Evolutionary conservation across 306 rosid genomes (phyloP).

Genomic region (Adenanthera pavonina): DNA sequence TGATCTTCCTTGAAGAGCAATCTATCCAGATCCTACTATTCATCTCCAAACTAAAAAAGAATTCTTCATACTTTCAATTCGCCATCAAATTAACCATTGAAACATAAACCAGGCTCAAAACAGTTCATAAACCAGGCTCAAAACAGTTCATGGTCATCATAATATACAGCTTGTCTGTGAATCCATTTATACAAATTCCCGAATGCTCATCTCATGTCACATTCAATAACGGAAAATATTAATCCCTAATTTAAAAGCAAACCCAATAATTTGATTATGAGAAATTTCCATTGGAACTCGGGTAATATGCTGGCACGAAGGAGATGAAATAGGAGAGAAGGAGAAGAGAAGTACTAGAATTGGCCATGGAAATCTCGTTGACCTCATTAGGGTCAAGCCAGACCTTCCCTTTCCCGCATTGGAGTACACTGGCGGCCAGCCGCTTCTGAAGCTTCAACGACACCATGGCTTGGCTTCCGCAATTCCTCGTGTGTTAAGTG

Average conservation of each 20-base stretch:
- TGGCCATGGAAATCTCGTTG: constrained; percentile 57
- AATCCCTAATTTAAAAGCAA: not conserved
- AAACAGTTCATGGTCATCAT: not conserved
- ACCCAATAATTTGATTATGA: not conserved
- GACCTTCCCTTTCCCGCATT: constrained; percentile 55
- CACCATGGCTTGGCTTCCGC: constrained; percentile 34
- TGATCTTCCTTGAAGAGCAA: not conserved
- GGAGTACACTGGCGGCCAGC: constrained; percentile 45
- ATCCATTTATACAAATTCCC: not conserved
- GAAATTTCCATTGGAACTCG: not conserved
- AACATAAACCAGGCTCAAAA: not conserved
- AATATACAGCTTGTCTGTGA: not conserved
- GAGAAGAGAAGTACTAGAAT: constrained; percentile 37
- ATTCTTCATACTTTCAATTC: not conserved
- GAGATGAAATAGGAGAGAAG: not conserved
- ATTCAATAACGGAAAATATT: no score
- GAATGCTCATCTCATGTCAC: not conserved
- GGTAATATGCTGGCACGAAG: not conserved
- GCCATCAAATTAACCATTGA: not conserved
- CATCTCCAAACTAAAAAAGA: not conserved
- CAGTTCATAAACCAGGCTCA: not conserved
- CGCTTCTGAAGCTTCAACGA: constrained; percentile 56
- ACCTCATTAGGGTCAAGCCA: constrained; percentile 55
- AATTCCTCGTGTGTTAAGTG: not conserved
- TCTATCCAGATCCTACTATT: not conserved